These are phyloP conservation scores for Trichoderma koningiopsis DNA, from an alignment of 2,329 filamentous ascomycete genomes.

Conservation along the genomic window DNA sequence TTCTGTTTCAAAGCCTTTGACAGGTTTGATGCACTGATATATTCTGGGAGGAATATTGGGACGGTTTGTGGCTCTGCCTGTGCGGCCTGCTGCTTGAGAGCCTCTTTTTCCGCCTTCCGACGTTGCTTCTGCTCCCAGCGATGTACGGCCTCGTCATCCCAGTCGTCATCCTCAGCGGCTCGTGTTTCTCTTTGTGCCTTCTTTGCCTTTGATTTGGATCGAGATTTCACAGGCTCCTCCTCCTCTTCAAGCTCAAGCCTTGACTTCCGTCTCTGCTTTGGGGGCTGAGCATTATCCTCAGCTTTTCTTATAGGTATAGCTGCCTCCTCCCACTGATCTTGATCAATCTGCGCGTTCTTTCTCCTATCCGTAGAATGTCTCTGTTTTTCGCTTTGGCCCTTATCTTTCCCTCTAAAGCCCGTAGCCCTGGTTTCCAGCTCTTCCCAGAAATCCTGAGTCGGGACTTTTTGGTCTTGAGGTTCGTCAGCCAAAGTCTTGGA, in stretches of 20 bases:
- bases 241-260: conserved; percentile 36
- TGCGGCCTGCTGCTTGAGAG: conserved; percentile 44
- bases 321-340: not conserved
- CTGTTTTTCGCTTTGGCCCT: conserved; percentile 4
- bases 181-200: conserved; percentile 29
- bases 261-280: conserved; percentile 35
- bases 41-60: conserved; percentile 79
- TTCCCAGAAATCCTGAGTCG: conserved; percentile 32
- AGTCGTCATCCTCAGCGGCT: conserved; percentile 38
- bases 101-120: conserved; percentile 48
- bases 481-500: not conserved
- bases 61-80: conserved; percentile 51
- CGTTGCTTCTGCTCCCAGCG: conserved; percentile 44
- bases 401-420: conserved; percentile 25
- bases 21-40: conserved; percentile 84
- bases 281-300: conserved; percentile 23
- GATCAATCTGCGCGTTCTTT: not conserved
- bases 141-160: conserved; percentile 43
- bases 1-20: conserved; percentile 74
- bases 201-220: conserved; percentile 34
- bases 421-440: conserved; percentile 32
- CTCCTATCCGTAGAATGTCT: not conserved
- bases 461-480: not conserved
- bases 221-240: conserved; percentile 27
- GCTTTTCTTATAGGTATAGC: not conserved